Percentiles rank a stretch among this genome's conserved stretches.
Evolutionary conservation across 2,329 filamentous ascomycete species (phyloP).

Genomic region (Cordyceps sp.): DNA sequence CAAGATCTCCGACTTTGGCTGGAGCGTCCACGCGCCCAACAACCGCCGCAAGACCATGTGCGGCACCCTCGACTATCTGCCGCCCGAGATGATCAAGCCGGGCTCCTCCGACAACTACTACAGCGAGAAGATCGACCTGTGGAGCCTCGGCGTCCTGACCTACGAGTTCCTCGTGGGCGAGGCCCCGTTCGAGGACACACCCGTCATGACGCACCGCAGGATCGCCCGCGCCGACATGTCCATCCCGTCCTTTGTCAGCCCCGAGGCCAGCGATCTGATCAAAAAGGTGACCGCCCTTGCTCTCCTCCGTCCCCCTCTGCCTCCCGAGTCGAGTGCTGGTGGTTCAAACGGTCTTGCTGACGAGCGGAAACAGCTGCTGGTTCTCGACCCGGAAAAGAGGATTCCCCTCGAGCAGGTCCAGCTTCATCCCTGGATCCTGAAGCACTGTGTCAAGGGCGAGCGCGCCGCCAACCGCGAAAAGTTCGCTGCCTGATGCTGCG

Average conservation of each 20-base stretch:
- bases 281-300: constrained; percentile 45
- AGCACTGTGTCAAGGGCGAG: constrained; percentile 67
- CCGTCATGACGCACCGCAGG: constrained; percentile 81
- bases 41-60: constrained; percentile 90
- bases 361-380: constrained; percentile 46
- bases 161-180: constrained; percentile 96
- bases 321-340: too few species aligned
- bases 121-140: constrained; percentile 88
- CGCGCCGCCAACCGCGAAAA: constrained; percentile 33
- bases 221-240: constrained; percentile 86
- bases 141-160: constrained; percentile 85
- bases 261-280: constrained; percentile 83
- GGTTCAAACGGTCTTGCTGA: too few species aligned
- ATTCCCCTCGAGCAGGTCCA: constrained; percentile 81
- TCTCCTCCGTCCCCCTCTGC: background rate
- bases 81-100: constrained; percentile 89
- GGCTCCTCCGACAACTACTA: constrained; percentile 75
- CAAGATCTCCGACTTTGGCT: constrained; percentile 96
- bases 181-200: constrained; percentile 92
- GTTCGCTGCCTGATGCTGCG: constrained; percentile 4
- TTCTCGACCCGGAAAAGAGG: constrained; percentile 85
- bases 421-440: constrained; percentile 88
- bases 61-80: constrained; percentile 91
- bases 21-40: constrained; percentile 95
- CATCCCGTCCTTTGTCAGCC: constrained; percentile 75